Percentiles rank a stretch among this genome's conserved stretches.
Evolutionary conservation across 768 basidiomycete species (phyloP).

Genomic region (Myochromella boudieri): DNA sequence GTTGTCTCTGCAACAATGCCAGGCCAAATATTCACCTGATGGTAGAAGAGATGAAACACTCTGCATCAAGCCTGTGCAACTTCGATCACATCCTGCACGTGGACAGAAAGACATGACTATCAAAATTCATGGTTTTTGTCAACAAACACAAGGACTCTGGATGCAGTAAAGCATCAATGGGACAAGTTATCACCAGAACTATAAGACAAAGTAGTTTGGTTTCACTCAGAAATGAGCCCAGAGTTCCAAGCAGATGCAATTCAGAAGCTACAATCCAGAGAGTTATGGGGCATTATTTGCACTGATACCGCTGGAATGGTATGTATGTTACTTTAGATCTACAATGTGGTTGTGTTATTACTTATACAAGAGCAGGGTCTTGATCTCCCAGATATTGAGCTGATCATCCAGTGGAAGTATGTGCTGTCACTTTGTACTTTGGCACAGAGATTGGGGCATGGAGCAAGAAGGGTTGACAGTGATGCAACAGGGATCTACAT

Average conservation of each 20-base stretch:
- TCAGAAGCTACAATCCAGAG: background rate
- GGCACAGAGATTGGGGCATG: constrained; percentile 14
- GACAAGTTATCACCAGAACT: background rate
- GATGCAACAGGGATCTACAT: constrained; percentile 13
- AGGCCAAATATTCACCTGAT: constrained; percentile 8
- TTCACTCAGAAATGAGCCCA: constrained; percentile 17
- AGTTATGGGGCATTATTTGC: constrained; percentile 14
- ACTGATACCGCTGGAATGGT: constrained; percentile 20
- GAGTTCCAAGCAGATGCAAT: constrained; percentile 10
- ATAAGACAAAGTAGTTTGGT: constrained; percentile 13
- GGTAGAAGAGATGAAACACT: constrained; percentile 5
- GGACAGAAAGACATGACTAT: background rate
- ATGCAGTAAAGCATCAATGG: background rate
- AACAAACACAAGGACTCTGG: constrained; percentile 5
- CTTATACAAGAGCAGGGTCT: constrained; percentile 1
- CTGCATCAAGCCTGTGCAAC: background rate
- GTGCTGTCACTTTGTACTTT: constrained; percentile 11
- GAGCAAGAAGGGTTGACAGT: constrained; percentile 2
- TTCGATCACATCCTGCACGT: background rate
- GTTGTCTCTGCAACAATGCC: constrained; percentile 23
- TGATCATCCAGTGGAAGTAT: constrained; percentile 16
- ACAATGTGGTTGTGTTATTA: too few species aligned
- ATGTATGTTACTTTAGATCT: too few species aligned
- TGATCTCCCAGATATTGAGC: constrained; percentile 14
- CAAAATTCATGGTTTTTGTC: constrained; percentile 8